Evolutionary conservation across 768 basidiomycete genomes (phyloP).

Genomic region (Obba rivulosa): DNA sequence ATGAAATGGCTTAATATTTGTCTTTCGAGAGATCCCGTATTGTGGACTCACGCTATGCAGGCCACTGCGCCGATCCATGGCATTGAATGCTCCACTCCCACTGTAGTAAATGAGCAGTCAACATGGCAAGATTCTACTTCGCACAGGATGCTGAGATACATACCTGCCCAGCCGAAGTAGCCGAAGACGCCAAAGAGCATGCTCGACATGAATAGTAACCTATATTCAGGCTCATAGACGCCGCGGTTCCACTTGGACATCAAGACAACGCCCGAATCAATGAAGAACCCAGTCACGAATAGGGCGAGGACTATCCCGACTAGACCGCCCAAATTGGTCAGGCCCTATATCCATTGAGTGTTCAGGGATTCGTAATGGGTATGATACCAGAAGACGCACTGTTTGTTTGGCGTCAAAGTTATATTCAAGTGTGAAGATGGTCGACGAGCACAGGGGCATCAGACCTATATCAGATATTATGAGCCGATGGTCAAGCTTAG

Average conservation of each 20-base stretch:
- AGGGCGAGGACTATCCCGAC: constrained; percentile 37
- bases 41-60: constrained; percentile 20
- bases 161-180: constrained; percentile 38
- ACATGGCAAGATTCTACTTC: not conserved
- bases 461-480: constrained; percentile 30
- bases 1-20: not conserved
- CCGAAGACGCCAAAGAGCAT: constrained; percentile 42
- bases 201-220: constrained; percentile 34
- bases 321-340: constrained; percentile 39
- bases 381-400: constrained; percentile 1
- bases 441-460: constrained; percentile 38
- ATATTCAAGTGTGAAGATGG: constrained; percentile 40
- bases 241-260: constrained; percentile 39
- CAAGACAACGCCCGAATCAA: constrained; percentile 39
- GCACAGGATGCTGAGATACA: constrained; percentile 14
- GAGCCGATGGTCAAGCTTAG: constrained; percentile 15
- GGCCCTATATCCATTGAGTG: constrained; percentile 16
- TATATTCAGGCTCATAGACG: constrained; percentile 42
- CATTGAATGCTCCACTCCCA: constrained; percentile 36
- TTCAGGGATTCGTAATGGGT: not conserved
- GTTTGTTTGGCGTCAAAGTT: constrained; percentile 37
- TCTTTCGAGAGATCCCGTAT: not conserved
- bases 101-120: constrained; percentile 5
- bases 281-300: constrained; percentile 32
- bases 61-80: constrained; percentile 42